Conservation (phyloP, 495 filamentous ascomycete species). For the Penicillium taxi region DNA sequence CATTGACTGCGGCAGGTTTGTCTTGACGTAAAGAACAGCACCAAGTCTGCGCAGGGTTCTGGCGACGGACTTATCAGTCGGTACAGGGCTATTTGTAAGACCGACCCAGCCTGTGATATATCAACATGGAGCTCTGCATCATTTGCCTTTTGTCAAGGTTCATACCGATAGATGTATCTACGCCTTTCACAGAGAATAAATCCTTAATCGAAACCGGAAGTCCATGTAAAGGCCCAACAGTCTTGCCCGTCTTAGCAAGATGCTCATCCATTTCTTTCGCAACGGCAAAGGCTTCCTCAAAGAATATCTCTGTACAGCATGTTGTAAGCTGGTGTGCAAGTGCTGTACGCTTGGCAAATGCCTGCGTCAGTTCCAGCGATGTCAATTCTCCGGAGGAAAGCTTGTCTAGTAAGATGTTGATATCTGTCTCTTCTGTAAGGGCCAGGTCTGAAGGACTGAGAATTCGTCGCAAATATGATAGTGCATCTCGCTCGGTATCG, state of each 20-base stretch:
- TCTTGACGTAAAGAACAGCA: constrained; percentile 56
- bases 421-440: constrained; percentile 43
- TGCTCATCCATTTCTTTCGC: constrained; percentile 38
- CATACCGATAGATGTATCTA: constrained; percentile 41
- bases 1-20: constrained; percentile 50
- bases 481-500: constrained; percentile 15
- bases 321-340: constrained; percentile 51
- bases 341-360: constrained; percentile 52
- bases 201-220: constrained; percentile 64
- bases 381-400: constrained; percentile 39
- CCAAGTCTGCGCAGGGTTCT: constrained; percentile 28
- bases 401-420: constrained; percentile 33
- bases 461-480: constrained; percentile 20
- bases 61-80: constrained; percentile 23
- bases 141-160: neutral
- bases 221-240: constrained; percentile 57
- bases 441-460: constrained; percentile 40
- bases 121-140: neutral
- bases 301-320: constrained; percentile 61
- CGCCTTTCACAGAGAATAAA: constrained; percentile 50
- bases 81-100: constrained; percentile 24
- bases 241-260: constrained; percentile 29
- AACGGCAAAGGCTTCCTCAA: constrained; percentile 36
- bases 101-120: constrained; percentile 29
- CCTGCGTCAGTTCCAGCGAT: constrained; percentile 41